Conservation (phyloP, 345 rosid species). For the Lepidium africanum region DNA sequence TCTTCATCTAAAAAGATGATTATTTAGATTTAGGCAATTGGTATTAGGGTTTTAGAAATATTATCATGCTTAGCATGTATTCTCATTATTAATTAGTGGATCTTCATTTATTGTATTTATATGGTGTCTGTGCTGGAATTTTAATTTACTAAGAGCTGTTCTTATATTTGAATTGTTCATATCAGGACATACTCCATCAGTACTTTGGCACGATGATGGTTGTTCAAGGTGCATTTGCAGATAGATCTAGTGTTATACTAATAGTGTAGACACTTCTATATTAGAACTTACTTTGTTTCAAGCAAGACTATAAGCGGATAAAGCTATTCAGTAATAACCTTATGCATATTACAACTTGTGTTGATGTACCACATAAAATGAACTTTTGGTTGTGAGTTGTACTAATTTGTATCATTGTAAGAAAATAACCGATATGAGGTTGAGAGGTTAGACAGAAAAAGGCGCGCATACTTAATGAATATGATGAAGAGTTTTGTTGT, state of each 20-base stretch:
- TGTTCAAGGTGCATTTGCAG: conserved; percentile 81
- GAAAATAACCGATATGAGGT: conserved; percentile 75
- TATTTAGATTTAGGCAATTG: no score
- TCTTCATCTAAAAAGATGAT: no score
- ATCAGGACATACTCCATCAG: conserved; percentile 83
- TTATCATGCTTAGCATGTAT: no score
- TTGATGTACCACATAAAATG: background rate
- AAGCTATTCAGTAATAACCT: conserved; percentile 46
- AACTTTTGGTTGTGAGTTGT: background rate
- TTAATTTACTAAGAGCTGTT: no score
- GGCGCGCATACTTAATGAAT: conserved; percentile 65
- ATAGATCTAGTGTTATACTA: conserved; percentile 76
- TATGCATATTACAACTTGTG: no score
- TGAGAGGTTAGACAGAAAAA: conserved; percentile 80
- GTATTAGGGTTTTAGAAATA: no score
- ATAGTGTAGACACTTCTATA: conserved; percentile 81
- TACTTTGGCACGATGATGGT: conserved; percentile 87
- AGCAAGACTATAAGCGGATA: conserved; percentile 75
- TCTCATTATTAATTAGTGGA: no score
- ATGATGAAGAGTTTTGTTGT: conserved; percentile 91
- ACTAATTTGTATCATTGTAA: conserved; percentile 44
- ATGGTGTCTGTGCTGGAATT: no score
- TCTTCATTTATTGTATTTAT: no score
- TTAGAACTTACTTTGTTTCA: conserved; percentile 71
- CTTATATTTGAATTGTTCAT: background rate